phyloP scores from a whole-genome alignment of 805 yeast species.

The Schizosaccharomyces pombe region ASM294v3 CU329670.1:421501-422000 shows the following conservation, averaged over 20 bases:
- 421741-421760: constrained; percentile 2
- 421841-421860: not conserved
- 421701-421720: not conserved
- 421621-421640: constrained; percentile 3
- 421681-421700: not conserved
- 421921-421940: not conserved
- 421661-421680: not conserved
- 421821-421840: not conserved
- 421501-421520: not conserved
- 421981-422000: not conserved
- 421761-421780: not conserved
- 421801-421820: constrained; percentile 1
- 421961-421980: not conserved
- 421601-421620: constrained; percentile 4
- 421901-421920: not conserved
- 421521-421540: not conserved
- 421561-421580: not conserved
- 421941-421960: not conserved
- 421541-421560: not conserved
- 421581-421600: not conserved
- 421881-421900: not conserved
- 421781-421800: not conserved
- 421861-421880: not conserved
- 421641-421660: not conserved
- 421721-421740: constrained; percentile 3